A percentile compares a stretch with the other conserved stretches of the same genome.
phyloP scores from a whole-genome alignment of 208 protist species.

The Leptomonas seymouri region DNA sequence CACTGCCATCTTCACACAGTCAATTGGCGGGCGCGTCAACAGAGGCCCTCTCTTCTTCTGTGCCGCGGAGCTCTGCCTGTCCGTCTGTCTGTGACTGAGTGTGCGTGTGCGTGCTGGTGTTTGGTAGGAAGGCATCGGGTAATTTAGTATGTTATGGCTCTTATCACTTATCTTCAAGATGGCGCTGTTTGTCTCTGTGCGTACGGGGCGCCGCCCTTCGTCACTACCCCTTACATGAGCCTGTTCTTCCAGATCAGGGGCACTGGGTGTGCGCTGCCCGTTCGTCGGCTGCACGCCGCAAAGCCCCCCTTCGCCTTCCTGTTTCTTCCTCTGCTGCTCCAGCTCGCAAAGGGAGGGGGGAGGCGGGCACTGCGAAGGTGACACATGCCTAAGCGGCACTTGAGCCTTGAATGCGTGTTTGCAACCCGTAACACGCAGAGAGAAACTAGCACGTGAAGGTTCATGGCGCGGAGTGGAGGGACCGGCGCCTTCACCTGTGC shows the following conservation, averaged over 20 bases:
- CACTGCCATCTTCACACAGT: not conserved
- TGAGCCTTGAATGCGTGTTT: too few species aligned
- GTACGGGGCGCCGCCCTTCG: not conserved
- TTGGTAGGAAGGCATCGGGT: not conserved
- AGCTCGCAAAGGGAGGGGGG: too few species aligned
- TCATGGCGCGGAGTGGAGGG: too few species aligned
- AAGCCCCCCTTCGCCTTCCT: too few species aligned
- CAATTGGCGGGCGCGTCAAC: not conserved
- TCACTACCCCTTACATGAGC: too few species aligned
- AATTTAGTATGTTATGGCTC: conserved; percentile 23
- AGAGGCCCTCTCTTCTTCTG: not conserved
- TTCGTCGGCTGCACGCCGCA: not conserved
- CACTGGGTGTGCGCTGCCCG: not conserved
- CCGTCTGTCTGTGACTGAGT: too few species aligned
- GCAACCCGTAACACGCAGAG: not conserved
- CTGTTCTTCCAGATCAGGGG: not conserved
- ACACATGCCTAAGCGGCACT: too few species aligned
- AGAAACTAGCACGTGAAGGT: too few species aligned
- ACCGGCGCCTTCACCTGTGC: not conserved
- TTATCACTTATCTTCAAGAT: conserved; percentile 23
- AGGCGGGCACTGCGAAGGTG: too few species aligned
- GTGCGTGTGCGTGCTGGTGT: conserved; percentile 9
- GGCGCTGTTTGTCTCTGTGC: conserved; percentile 5
- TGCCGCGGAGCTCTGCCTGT: conserved; percentile 10
- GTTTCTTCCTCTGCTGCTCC: too few species aligned